These are phyloP conservation scores for Termitomyces heimii DNA, from an alignment of 768 basidiomycete genomes.

Conservation along the genomic window DNA sequence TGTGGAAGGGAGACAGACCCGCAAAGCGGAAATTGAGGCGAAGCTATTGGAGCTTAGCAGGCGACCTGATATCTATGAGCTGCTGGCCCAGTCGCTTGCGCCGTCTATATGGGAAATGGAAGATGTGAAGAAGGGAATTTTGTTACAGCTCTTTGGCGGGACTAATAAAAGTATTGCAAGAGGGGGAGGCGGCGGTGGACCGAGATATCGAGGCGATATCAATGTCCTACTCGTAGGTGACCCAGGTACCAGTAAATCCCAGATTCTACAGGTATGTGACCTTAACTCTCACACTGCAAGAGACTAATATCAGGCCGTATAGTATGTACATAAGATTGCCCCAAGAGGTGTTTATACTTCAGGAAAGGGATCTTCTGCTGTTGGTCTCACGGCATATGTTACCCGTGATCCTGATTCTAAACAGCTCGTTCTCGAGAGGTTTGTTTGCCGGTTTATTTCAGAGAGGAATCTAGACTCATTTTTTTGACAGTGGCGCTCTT, in stretches of 20 bases:
- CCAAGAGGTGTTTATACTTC: slow-evolving; percentile 97
- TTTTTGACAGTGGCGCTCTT: slow-evolving; percentile 69
- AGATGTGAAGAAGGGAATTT: slow-evolving; percentile 97
- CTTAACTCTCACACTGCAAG: neutral
- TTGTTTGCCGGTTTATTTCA: slow-evolving; percentile 6
- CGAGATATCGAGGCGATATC: slow-evolving; percentile 95
- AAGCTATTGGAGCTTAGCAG: slow-evolving; percentile 69
- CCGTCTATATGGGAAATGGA: slow-evolving; percentile 98
- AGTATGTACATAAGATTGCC: slow-evolving; percentile 99
- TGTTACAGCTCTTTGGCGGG: slow-evolving; percentile 94
- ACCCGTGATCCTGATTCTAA: slow-evolving; percentile 98
- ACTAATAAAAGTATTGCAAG: slow-evolving; percentile 93
- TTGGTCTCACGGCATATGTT: slow-evolving; percentile 97
- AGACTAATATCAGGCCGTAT: neutral
- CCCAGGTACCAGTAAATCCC: slow-evolving; percentile 95
- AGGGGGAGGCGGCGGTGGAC: slow-evolving; percentile 94
- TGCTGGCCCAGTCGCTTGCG: slow-evolving; percentile 79
- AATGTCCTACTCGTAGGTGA: slow-evolving; percentile 97
- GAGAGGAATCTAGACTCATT: neutral
- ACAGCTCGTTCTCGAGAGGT: slow-evolving; percentile 96
- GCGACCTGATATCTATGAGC: slow-evolving; percentile 79
- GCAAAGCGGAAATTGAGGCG: slow-evolving; percentile 72
- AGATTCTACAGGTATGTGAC: slow-evolving; percentile 75
- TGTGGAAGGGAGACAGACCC: slow-evolving; percentile 35
- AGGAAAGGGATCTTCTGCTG: slow-evolving; percentile 97